These are phyloP conservation scores for Penicillium sp. DNA, from an alignment of 2,329 filamentous ascomycete genomes.

Conservation along the genomic window DNA sequence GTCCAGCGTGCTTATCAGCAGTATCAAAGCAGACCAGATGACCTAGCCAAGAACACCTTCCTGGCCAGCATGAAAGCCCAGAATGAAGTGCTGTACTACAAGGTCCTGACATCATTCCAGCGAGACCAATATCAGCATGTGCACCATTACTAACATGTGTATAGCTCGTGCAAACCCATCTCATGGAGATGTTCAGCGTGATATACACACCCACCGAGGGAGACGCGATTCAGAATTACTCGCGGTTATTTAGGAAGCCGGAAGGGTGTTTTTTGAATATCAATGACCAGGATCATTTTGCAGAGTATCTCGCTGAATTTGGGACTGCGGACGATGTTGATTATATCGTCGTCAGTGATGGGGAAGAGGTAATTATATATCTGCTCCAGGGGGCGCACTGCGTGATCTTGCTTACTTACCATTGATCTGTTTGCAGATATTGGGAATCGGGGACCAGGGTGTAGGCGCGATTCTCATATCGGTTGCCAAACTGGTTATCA, in stretches of 20 bases:
- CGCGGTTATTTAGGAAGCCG: slow-evolving; percentile 63
- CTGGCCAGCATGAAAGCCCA: slow-evolving; percentile 77
- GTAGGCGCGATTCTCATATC: slow-evolving; percentile 77
- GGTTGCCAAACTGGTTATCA: slow-evolving; percentile 71
- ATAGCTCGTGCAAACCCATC: slow-evolving; percentile 63
- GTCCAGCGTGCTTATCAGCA: slow-evolving; percentile 70
- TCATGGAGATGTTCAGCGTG: slow-evolving; percentile 82
- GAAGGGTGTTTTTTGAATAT: slow-evolving; percentile 77
- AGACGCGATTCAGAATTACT: slow-evolving; percentile 79
- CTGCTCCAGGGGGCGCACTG: too few species aligned
- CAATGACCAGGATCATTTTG: slow-evolving; percentile 56
- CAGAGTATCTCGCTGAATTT: slow-evolving; percentile 59
- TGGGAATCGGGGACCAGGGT: slow-evolving; percentile 83
- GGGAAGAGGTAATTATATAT: slow-evolving; percentile 37
- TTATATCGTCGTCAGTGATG: slow-evolving; percentile 77
- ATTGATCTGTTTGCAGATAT: slow-evolving; percentile 52
- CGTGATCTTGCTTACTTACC: slow-evolving; percentile 8
- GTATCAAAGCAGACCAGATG: slow-evolving; percentile 54
- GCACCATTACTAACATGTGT: background rate
- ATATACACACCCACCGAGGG: slow-evolving; percentile 88
- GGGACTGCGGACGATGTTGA: slow-evolving; percentile 66
- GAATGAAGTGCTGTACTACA: slow-evolving; percentile 74
- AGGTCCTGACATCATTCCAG: slow-evolving; percentile 38
- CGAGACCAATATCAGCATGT: background rate
- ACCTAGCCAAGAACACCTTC: slow-evolving; percentile 78